A percentile compares a stretch with the other conserved stretches of the same genome.
phyloP scores from a whole-genome alignment of 495 filamentous ascomycete species.

The Hyaloscypha variabilis region DNA sequence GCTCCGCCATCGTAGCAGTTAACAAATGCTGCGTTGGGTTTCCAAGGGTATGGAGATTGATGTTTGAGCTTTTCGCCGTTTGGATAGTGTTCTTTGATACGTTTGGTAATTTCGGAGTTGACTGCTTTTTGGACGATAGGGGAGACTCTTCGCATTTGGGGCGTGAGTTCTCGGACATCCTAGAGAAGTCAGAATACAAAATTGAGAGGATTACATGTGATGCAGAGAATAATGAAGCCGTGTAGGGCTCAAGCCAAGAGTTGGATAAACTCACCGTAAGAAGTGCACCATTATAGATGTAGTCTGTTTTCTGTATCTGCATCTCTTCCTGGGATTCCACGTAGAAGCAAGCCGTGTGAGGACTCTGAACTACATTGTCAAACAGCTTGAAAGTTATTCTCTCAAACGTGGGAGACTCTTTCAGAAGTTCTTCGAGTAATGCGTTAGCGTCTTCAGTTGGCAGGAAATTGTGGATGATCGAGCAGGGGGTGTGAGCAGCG shows the following conservation, averaged over 20 bases:
- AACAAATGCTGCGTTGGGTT: constrained; percentile 86
- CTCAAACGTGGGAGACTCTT: constrained; percentile 74
- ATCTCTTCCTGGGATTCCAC: constrained; percentile 61
- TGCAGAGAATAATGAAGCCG: background rate
- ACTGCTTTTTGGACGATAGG: constrained; percentile 69
- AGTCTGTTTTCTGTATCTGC: constrained; percentile 64
- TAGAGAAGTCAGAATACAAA: constrained; percentile 30
- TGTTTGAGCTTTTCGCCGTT: constrained; percentile 67
- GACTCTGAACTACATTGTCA: constrained; percentile 77
- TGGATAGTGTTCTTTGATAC: constrained; percentile 57
- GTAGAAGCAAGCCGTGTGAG: constrained; percentile 81
- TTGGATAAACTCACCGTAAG: constrained; percentile 48
- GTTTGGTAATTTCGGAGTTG: constrained; percentile 68
- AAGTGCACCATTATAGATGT: constrained; percentile 79
- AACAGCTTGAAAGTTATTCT: constrained; percentile 82
- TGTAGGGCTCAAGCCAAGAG: background rate
- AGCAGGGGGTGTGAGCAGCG: constrained; percentile 80
- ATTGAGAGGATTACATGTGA: background rate
- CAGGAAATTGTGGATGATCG: constrained; percentile 90
- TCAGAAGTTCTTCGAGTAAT: constrained; percentile 74
- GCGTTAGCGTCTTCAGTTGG: constrained; percentile 67
- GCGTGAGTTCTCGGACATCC: constrained; percentile 75
- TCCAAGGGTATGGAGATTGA: constrained; percentile 74
- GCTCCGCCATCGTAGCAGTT: constrained; percentile 85
- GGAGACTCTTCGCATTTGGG: constrained; percentile 68